Base-by-base conservation (phyloP, 78 protist genomes). In the Cavenderia fasciculata region DNA sequence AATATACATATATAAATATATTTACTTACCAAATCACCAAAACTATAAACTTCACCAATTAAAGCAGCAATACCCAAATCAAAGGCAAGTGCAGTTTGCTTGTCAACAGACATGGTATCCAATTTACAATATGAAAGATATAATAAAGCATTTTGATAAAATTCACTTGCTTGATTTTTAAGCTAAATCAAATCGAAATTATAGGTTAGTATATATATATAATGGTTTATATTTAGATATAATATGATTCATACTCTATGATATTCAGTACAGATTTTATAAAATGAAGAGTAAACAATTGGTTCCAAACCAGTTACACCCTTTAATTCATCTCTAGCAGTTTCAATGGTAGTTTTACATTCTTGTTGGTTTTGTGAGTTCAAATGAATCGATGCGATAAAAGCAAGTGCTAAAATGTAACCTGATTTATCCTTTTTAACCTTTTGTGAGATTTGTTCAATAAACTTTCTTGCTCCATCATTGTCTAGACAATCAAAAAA, bases 1-100 rank as follows among this genome's bases (percentile, higher is more conserved):
- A 19, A 40, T 6, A 27, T 21, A 36, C 6, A 41, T 12, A 11
- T 2, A 75, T 41, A 33, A 25, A 43, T 19, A 46, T 63, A n/a
- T 36, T 19, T 3, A 61, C 74, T 23, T 70, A 95, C 79, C 59
- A 95, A 82, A 68, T 95, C 95, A 51, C 97, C 96, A 71, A 95
- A 94, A 85, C 95, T 94, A 86, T 92, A 95, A 8, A 94, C 79
- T 31, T 94, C 94, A 59, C 94, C 92, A 41, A 95, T 57, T 27
- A 95, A 76, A 57, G 97, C 97, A 6, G 97, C 94, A 63, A 95
- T 65, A 68, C 96, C 94, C 27, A 95, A 59, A 44, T 95, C 95
- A 73, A 85, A 92, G 4, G 96, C 93, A 44, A 95, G 74, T 18
- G 27, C 19, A n/a, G 23, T 25, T 77, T 85, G 87, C 25, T 46